These are phyloP conservation scores for Sphaerosporella brunnea DNA, from an alignment of 495 filamentous ascomycete genomes.

Conservation along the genomic window DNA sequence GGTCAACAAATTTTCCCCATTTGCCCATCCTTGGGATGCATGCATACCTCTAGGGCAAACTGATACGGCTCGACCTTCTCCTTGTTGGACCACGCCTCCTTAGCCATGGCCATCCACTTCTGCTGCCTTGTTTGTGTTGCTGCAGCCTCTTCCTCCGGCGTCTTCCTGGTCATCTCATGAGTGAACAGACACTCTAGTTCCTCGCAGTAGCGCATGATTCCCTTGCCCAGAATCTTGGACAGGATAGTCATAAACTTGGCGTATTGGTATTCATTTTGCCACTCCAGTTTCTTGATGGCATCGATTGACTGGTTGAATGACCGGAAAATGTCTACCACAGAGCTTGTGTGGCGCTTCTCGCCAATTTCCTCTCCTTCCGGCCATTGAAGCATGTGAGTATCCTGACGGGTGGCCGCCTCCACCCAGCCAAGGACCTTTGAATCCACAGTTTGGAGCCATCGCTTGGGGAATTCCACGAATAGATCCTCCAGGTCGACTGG, in stretches of 20 bases:
- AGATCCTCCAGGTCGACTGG: conserved; percentile 71
- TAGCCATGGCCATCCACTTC: conserved; percentile 75
- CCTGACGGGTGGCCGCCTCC: conserved; percentile 74
- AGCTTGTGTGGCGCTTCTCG: conserved; percentile 76
- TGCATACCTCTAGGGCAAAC: conserved; percentile 74
- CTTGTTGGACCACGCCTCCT: conserved; percentile 84
- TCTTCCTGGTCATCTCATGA: conserved; percentile 80
- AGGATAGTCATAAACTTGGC: conserved; percentile 96
- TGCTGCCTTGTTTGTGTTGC: conserved; percentile 70
- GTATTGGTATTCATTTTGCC: conserved; percentile 84
- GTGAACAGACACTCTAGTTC: conserved; percentile 69
- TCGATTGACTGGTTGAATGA: conserved; percentile 82
- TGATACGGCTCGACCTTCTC: conserved; percentile 96
- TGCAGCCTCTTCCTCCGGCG: conserved; percentile 68
- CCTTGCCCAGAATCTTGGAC: conserved; percentile 66
- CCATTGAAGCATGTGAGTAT: conserved; percentile 44
- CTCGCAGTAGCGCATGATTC: conserved; percentile 81
- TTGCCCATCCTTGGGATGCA: no score
- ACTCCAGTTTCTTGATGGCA: conserved; percentile 66
- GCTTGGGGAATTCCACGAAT: conserved; percentile 83
- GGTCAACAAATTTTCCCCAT: no score
- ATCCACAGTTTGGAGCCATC: conserved; percentile 74
- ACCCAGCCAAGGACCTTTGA: conserved; percentile 66
- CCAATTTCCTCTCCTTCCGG: conserved; percentile 23
- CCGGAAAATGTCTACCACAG: conserved; percentile 82